Evolutionary conservation across 2,329 filamentous ascomycete species (phyloP).

Genomic region (Fusarium mundagurra): DNA sequence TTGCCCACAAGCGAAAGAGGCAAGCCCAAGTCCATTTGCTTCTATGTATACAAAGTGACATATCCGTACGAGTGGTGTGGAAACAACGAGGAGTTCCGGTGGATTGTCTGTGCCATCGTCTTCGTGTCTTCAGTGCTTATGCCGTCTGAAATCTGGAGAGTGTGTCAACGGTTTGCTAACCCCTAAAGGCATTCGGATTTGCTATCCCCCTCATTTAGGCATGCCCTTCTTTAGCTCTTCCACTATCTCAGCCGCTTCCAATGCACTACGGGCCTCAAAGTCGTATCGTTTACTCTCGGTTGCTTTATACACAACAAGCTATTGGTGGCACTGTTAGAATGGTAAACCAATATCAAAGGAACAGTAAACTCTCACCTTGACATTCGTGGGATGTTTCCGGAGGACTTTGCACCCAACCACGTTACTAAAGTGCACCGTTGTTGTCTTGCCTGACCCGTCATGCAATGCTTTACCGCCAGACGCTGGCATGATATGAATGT

Average conservation of each 20-base stretch:
- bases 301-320: conserved; percentile 78
- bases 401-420: conserved; percentile 85
- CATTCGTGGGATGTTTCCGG: conserved; percentile 81
- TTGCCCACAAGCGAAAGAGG: background rate
- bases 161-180: background rate
- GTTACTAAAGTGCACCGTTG: conserved; percentile 83
- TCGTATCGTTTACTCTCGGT: conserved; percentile 85
- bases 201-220: background rate
- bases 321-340: conserved; percentile 34
- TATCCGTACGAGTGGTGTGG: background rate
- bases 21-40: background rate
- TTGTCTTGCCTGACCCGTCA: conserved; percentile 74
- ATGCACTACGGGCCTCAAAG: conserved; percentile 78
- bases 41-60: background rate
- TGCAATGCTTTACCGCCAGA: conserved; percentile 72
- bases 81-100: background rate
- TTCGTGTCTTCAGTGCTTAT: background rate
- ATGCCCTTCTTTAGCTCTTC: conserved; percentile 81
- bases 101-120: background rate
- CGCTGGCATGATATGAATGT: conserved; percentile 84
- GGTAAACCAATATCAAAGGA: background rate
- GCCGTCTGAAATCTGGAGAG: background rate
- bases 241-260: conserved; percentile 83
- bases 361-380: conserved; percentile 67
- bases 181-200: conserved; percentile 2